Evolutionary conservation across 345 rosid genomes (phyloP), one percentile per base, ranked within the genome.

Genomic region (Erucastrum elatum): DNA sequence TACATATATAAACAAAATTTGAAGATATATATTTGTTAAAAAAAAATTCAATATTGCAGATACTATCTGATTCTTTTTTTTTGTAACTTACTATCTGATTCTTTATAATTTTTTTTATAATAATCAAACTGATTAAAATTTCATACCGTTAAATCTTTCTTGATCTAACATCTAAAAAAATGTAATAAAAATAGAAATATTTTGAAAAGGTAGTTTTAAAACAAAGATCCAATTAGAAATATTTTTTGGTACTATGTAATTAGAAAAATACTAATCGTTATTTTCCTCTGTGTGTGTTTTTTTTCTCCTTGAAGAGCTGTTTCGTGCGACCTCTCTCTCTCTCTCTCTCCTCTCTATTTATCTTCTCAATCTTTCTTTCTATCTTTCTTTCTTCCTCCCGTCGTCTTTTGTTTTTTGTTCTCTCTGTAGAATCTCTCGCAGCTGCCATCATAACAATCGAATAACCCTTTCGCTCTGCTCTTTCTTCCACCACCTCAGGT

Each of bases 351-450:
- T 0, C 49, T 41, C 55, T 49, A 49, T 49, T 13, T 49, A 49
- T 49, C 55, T 46, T 13, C n/a, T 44, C 51, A 10, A 10, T 44
- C 49, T 41, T 11, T 44, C 51, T 44, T 53, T 51, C 9, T 53
- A 4, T 64, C 46, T 81, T 70, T 80, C 80, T 83, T 83, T 82
- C 83, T 83, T 6, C n/a, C 27, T 21, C 61, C 84, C 55, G 55
- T 46, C 55, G 55, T 74, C 74, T 86, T 79, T 26, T 4, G 55
- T 11, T 39, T 30, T 80, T 75, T 80, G 44, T 37, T 37, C 11
- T 37, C 49, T 66, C 78, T 69, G 87, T 70, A 83, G 84, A 89
- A 84, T 88, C 90, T 84, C 74, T 6, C 70, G 16, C 83, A 83
- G 76, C 87, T 83, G 82, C 84, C 83, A 69, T 53, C 13, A 39